phyloP scores from a whole-genome alignment of 192 early-diverging fungal genomes.

The Pilaira anomala region DNA sequence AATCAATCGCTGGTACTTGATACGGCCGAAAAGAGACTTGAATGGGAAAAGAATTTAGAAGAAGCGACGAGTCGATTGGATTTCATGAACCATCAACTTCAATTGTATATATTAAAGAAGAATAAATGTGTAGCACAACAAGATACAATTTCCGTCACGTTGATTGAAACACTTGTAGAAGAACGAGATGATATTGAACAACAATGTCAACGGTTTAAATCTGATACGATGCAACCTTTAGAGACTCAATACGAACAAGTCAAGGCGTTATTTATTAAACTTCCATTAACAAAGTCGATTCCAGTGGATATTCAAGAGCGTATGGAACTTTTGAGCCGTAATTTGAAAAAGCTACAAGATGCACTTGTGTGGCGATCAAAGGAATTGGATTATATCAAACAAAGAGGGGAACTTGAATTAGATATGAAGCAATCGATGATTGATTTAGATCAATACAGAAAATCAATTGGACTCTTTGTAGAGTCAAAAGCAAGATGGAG shows the following conservation, averaged over 20 bases:
- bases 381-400: constrained; percentile 8
- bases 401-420: constrained; percentile 1
- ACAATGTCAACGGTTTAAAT: background rate
- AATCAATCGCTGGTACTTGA: constrained; percentile 3
- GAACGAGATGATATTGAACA: background rate
- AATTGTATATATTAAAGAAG: background rate
- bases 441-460: background rate
- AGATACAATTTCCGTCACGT: background rate
- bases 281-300: constrained; percentile 5
- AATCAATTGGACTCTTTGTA: constrained; percentile 3
- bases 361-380: background rate
- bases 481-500: constrained; percentile 12
- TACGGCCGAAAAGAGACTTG: background rate
- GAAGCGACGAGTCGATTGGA: background rate
- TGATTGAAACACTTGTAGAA: background rate
- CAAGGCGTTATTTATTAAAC: background rate
- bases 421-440: background rate
- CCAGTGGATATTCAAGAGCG: constrained; percentile 3
- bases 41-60: constrained; percentile 9
- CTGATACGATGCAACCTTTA: background rate
- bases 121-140: constrained; percentile 24
- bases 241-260: background rate
- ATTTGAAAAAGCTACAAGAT: constrained; percentile 9
- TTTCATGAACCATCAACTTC: constrained; percentile 4
- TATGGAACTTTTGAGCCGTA: constrained; percentile 2